Conservation (phyloP, 2,329 filamentous ascomycete genomes). For the Fusarium napiforme region DNA sequence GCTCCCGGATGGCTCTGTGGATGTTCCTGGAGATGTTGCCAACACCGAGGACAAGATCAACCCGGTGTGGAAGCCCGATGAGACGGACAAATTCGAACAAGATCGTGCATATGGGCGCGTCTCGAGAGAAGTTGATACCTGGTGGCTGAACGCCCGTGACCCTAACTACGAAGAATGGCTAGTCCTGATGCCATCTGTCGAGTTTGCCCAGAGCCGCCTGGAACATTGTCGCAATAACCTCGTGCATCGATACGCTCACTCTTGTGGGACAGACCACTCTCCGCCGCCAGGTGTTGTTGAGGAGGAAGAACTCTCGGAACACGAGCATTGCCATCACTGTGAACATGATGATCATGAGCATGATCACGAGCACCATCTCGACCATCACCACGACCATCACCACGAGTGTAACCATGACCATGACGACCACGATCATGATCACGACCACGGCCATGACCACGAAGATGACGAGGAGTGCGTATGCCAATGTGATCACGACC, state of each 20-base stretch:
- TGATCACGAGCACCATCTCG: neutral
- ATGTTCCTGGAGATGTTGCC: slow-evolving; percentile 47
- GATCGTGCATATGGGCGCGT: slow-evolving; percentile 69
- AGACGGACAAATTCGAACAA: slow-evolving; percentile 67
- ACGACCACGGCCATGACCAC: slow-evolving; percentile 43
- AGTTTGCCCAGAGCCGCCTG: slow-evolving; percentile 67
- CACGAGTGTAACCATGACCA: slow-evolving; percentile 42
- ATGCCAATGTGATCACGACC: slow-evolving; percentile 47
- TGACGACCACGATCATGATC: slow-evolving; percentile 41
- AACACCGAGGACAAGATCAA: slow-evolving; percentile 57
- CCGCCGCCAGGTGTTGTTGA: slow-evolving; percentile 51
- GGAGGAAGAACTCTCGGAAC: slow-evolving; percentile 52
- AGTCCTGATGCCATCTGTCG: slow-evolving; percentile 68
- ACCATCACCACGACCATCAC: slow-evolving; percentile 49
- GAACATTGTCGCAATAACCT: slow-evolving; percentile 69
- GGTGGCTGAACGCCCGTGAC: slow-evolving; percentile 71
- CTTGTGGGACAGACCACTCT: slow-evolving; percentile 57
- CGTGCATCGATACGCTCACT: slow-evolving; percentile 64
- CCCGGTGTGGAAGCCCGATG: slow-evolving; percentile 62
- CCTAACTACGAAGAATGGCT: slow-evolving; percentile 70
- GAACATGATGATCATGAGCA: slow-evolving; percentile 35
- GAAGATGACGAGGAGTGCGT: slow-evolving; percentile 50
- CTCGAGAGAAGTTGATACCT: slow-evolving; percentile 72
- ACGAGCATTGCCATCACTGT: slow-evolving; percentile 52
- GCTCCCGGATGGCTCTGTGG: slow-evolving; percentile 55